phyloP scores from a whole-genome alignment of 345 rosid genomes.

The Odontarrhena argentea region DNA sequence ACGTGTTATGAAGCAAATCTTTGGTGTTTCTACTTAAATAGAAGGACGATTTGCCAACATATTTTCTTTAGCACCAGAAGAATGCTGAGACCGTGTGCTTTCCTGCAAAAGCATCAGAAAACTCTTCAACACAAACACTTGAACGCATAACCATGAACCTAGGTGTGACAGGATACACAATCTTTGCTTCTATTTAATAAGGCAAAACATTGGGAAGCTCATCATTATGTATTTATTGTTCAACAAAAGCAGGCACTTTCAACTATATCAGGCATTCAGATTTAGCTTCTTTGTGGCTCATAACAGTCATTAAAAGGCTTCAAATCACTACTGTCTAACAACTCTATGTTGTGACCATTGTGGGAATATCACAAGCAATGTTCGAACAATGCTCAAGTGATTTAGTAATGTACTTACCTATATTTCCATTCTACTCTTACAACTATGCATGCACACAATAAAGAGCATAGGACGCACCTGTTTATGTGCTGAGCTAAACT shows the following conservation, averaged over 20 bases:
- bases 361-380: constrained; percentile 2
- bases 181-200: constrained; percentile 6
- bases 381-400: background rate
- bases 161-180: constrained; percentile 3
- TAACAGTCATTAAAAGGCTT: constrained; percentile 9
- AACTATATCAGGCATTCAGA: constrained; percentile 8
- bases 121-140: constrained; percentile 1
- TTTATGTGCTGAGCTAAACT: constrained; percentile 22
- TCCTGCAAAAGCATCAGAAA: constrained; percentile 33
- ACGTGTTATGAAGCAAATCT: constrained; percentile 28
- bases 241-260: background rate
- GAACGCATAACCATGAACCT: constrained; percentile 12
- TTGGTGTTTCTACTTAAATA: constrained; percentile 24
- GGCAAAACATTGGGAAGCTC: constrained; percentile 2
- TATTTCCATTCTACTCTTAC: background rate
- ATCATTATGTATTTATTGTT: background rate
- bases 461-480: constrained; percentile 45
- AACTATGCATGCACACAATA: background rate
- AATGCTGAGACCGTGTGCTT: constrained; percentile 21
- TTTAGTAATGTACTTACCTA: background rate
- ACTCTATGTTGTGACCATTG: background rate
- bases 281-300: background rate
- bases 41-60: constrained; percentile 19
- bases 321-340: background rate
- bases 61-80: constrained; percentile 33